These are phyloP conservation scores for Apiospora pterosperma DNA, from an alignment of 2,329 filamentous ascomycete species.

Conservation along the genomic window DNA sequence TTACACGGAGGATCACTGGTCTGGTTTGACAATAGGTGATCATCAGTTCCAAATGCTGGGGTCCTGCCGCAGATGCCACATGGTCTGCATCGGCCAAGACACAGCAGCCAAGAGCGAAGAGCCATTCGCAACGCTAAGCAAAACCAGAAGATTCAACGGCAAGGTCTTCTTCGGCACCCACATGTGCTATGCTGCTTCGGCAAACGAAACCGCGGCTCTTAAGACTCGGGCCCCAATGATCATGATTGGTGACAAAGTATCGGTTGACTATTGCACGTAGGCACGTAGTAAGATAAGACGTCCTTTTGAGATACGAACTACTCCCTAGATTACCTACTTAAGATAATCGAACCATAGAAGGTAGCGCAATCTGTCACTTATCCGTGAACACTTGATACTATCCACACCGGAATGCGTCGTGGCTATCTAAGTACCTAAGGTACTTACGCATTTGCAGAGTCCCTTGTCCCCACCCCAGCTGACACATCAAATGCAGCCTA, in stretches of 20 bases:
- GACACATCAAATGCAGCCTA: background rate
- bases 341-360: background rate
- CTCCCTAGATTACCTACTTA: background rate
- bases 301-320: background rate
- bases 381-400: no score
- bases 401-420: no score
- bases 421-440: no score
- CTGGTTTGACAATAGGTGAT: constrained; percentile 59
- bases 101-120: constrained; percentile 77
- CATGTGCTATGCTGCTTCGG: constrained; percentile 46
- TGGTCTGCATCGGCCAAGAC: constrained; percentile 90
- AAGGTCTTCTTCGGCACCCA: constrained; percentile 91
- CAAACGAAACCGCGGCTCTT: constrained; percentile 12
- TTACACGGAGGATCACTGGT: constrained; percentile 82
- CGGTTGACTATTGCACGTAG: constrained; percentile 13
- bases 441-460: no score
- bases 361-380: background rate
- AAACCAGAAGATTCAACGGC: constrained; percentile 78
- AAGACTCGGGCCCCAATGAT: constrained; percentile 41
- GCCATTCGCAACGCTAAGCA: constrained; percentile 83
- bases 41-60: constrained; percentile 71
- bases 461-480: background rate
- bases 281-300: background rate
- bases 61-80: constrained; percentile 85
- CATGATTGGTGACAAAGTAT: constrained; percentile 43